Conservation (phyloP, 352 stramenopile species). For the Saprolegnia parasitica region DNA sequence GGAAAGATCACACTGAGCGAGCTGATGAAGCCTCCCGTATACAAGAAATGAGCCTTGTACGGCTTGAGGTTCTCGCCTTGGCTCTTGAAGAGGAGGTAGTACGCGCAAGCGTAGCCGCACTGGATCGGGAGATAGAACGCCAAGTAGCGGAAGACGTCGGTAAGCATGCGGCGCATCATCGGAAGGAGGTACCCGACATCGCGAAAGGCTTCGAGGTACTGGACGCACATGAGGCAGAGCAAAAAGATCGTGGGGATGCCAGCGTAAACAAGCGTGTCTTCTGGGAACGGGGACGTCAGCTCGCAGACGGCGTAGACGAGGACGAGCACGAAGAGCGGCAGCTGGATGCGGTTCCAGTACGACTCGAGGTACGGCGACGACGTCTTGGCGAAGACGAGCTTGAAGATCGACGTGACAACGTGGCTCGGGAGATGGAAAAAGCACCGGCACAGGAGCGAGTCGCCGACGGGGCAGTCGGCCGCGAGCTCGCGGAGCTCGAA, state of each 20-base stretch:
- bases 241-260: not conserved
- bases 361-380: no score
- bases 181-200: not conserved
- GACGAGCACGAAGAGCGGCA: not conserved
- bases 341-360: no score
- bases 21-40: no score
- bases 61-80: not conserved
- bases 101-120: not conserved
- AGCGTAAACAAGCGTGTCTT: not conserved
- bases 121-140: not conserved
- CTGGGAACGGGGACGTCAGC: not conserved
- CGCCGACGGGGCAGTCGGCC: no score
- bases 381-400: no score
- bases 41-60: no score
- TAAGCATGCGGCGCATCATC: not conserved
- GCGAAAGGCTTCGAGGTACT: not conserved
- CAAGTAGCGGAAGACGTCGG: not conserved
- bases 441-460: no score
- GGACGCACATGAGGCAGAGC: not conserved
- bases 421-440: no score
- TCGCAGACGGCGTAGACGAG: not conserved
- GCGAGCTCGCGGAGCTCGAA: not conserved
- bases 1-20: no score
- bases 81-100: constrained; percentile 4
- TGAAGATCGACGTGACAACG: no score